These are phyloP conservation scores for Centella asiatica DNA, from an alignment of 129 eudicot species.

Conservation along the genomic window DNA sequence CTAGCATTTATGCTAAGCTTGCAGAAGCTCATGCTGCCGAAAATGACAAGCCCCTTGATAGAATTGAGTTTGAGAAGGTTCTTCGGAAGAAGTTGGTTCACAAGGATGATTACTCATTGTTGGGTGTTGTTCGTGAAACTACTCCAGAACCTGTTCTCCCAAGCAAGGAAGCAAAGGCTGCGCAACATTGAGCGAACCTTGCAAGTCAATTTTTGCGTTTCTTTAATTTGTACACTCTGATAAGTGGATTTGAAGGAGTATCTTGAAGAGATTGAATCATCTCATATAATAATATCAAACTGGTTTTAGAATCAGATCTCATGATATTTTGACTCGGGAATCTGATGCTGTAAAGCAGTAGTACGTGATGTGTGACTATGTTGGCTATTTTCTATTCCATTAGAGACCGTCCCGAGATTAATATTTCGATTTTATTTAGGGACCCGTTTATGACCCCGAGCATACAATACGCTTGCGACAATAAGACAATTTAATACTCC, in stretches of 20 bases:
- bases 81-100: neutral
- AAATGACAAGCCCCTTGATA: neutral
- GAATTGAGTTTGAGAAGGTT: slow-evolving; percentile 1
- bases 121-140: slow-evolving; percentile 4
- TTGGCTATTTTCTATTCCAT: no score
- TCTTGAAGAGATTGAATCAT: neutral
- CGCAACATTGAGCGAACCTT: neutral
- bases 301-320: neutral
- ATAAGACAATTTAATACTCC: no score
- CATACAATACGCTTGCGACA: no score
- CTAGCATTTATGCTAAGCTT: neutral
- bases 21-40: neutral
- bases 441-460: no score
- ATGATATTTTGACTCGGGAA: neutral
- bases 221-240: neutral
- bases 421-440: no score
- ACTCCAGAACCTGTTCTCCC: neutral
- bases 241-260: neutral
- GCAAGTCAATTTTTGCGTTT: neutral
- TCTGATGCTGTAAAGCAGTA: neutral
- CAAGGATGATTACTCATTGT: neutral
- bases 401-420: no score
- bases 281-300: neutral
- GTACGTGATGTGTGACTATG: neutral
- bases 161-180: neutral